phyloP scores from a whole-genome alignment of 2,329 filamentous ascomycete species.

The Cordyceps fumosorosea region DNA sequence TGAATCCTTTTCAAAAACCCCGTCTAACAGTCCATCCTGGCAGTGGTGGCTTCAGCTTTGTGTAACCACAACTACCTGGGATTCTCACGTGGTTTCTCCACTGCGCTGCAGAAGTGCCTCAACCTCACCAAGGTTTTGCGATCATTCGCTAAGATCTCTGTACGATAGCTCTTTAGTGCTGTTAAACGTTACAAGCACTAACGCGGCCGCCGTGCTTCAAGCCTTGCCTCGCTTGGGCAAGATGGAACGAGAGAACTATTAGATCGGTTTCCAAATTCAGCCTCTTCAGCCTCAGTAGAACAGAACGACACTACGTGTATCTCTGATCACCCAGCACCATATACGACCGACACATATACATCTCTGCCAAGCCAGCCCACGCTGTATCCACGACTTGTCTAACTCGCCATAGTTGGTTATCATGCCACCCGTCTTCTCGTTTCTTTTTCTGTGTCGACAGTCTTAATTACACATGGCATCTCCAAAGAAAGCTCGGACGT shows the following conservation, averaged over 20 bases:
- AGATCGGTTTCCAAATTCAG: no score
- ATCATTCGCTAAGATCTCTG: conserved; percentile 11
- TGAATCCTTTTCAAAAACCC: neutral
- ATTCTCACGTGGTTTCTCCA: conserved; percentile 12
- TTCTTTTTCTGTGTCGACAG: neutral
- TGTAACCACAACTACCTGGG: conserved; percentile 3
- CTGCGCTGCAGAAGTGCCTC: conserved; percentile 7
- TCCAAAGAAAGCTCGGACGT: neutral
- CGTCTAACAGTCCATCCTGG: neutral
- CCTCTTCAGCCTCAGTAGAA: neutral
- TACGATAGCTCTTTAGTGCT: neutral
- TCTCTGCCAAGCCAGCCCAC: no score
- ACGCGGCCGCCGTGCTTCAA: neutral
- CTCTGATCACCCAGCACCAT: neutral
- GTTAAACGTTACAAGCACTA: neutral
- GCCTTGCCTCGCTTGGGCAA: neutral
- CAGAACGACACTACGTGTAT: neutral
- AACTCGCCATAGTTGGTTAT: no score
- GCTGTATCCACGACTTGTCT: no score
- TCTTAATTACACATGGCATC: neutral
- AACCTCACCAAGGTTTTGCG: neutral
- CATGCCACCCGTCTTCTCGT: neutral
- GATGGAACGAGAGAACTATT: no score
- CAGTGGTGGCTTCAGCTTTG: conserved; percentile 2
- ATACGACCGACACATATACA: neutral